These are phyloP conservation scores for Xylona heveae DNA, from an alignment of 495 filamentous ascomycete species.

Conservation along the genomic window DNA sequence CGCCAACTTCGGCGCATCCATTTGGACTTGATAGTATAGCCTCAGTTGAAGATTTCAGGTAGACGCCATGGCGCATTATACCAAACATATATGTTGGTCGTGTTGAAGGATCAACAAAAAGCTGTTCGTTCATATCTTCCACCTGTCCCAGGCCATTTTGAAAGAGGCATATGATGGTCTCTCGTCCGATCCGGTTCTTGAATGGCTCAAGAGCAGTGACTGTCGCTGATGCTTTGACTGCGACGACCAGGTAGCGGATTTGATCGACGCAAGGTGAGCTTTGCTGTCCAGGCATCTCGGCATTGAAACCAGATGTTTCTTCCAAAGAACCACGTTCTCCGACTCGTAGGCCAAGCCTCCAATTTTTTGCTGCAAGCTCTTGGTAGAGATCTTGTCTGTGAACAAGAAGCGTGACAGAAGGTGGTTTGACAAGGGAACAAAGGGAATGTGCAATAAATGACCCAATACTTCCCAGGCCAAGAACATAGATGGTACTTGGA, in stretches of 20 bases:
- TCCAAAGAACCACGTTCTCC: no score
- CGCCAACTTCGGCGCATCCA: conserved; percentile 36
- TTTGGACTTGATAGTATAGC: no score
- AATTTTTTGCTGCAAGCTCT: conserved; percentile 13
- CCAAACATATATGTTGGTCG: conserved; percentile 62
- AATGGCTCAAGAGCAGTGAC: conserved; percentile 35
- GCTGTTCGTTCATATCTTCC: conserved; percentile 39
- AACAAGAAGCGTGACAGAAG: conserved; percentile 25
- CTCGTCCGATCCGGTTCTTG: conserved; percentile 38
- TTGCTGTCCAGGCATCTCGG: no score
- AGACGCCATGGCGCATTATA: conserved; percentile 45
- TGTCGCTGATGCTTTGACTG: conserved; percentile 35
- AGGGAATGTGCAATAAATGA: conserved; percentile 26
- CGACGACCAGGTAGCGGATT: conserved; percentile 63
- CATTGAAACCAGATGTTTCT: no score
- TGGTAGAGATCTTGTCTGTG: conserved; percentile 17
- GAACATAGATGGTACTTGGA: conserved; percentile 23
- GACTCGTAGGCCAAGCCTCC: no score
- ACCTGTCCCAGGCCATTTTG: conserved; percentile 69
- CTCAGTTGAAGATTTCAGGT: no score
- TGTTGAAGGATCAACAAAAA: conserved; percentile 40
- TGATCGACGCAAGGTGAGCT: no score
- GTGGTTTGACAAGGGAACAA: conserved; percentile 14
- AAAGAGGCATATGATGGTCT: conserved; percentile 59
- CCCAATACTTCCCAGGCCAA: conserved; percentile 36